phyloP scores from a whole-genome alignment of 192 early-diverging fungal genomes.

The Coemansia sp. region DNA sequence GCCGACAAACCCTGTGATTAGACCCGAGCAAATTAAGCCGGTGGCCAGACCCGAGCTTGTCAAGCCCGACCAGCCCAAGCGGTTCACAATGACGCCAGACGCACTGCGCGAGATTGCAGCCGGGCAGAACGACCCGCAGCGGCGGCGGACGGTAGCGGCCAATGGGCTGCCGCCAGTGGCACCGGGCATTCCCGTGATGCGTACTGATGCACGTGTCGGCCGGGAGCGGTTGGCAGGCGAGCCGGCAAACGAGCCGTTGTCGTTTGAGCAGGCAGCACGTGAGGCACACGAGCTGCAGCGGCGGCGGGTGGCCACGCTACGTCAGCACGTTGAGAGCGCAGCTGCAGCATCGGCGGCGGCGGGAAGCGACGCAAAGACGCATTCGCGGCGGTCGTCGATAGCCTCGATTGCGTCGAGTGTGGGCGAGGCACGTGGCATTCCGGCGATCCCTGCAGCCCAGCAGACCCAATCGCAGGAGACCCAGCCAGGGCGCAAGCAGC shows the following conservation, averaged over 20 bases:
- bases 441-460: constrained; percentile 19
- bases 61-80: constrained; percentile 2
- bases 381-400: constrained; percentile 47
- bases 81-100: constrained; percentile 52
- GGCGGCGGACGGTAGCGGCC: constrained; percentile 7
- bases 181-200: constrained; percentile 16
- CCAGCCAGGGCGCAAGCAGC: not conserved
- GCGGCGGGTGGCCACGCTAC: constrained; percentile 50
- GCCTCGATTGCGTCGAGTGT: constrained; percentile 40
- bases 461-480: not conserved
- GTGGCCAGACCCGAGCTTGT: not conserved
- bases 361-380: constrained; percentile 9
- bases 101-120: constrained; percentile 38
- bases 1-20: not conserved
- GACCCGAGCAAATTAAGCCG: not conserved
- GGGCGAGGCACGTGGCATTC: constrained; percentile 41
- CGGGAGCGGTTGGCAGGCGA: constrained; percentile 15
- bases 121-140: constrained; percentile 2
- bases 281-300: constrained; percentile 45
- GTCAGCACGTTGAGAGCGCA: constrained; percentile 28
- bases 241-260: not conserved
- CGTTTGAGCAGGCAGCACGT: constrained; percentile 21
- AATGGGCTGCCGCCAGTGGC: constrained; percentile 35
- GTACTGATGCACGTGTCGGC: not conserved
- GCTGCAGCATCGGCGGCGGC: constrained; percentile 6